These are phyloP conservation scores for Penicillium polonicum DNA, from an alignment of 2,329 filamentous ascomycete species.

Conservation along the genomic window DNA sequence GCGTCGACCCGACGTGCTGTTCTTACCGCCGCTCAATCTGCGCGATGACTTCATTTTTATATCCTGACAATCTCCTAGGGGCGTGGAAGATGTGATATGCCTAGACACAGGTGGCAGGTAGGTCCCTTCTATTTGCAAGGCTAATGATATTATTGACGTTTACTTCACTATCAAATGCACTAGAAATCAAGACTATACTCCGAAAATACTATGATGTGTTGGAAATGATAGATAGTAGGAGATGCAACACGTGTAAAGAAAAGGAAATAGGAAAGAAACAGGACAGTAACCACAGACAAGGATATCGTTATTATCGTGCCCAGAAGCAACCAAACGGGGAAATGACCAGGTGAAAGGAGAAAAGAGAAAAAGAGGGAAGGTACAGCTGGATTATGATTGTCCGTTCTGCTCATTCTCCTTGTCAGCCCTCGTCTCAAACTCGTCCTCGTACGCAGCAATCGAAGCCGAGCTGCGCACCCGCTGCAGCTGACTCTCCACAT, in stretches of 20 bases:
- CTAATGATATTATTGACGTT: neutral
- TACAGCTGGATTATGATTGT: slow-evolving; percentile 2
- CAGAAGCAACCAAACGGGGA: neutral
- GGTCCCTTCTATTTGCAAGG: neutral
- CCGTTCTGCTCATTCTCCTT: slow-evolving; percentile 26
- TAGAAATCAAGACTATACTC: slow-evolving; percentile 1
- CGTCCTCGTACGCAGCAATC: slow-evolving; percentile 56
- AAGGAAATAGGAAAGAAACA: neutral
- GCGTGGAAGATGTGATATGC: neutral
- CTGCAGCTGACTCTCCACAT: slow-evolving; percentile 77
- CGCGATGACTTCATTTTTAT: neutral
- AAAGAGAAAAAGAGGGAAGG: neutral
- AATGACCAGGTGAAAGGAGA: neutral
- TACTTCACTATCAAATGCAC: slow-evolving; percentile 1
- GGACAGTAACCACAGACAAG: neutral
- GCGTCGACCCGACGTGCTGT: neutral
- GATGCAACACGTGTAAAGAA: slow-evolving; percentile 1
- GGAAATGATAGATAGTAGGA: neutral
- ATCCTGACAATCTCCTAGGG: neutral
- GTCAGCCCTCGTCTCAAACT: slow-evolving; percentile 61
- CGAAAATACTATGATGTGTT: neutral
- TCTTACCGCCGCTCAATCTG: neutral
- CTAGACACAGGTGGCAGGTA: neutral
- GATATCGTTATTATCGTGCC: neutral
- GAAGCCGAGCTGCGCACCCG: slow-evolving; percentile 63